Conservation (phyloP, 2,329 filamentous ascomycete species). For the Hirsutella thompsonii region DNA sequence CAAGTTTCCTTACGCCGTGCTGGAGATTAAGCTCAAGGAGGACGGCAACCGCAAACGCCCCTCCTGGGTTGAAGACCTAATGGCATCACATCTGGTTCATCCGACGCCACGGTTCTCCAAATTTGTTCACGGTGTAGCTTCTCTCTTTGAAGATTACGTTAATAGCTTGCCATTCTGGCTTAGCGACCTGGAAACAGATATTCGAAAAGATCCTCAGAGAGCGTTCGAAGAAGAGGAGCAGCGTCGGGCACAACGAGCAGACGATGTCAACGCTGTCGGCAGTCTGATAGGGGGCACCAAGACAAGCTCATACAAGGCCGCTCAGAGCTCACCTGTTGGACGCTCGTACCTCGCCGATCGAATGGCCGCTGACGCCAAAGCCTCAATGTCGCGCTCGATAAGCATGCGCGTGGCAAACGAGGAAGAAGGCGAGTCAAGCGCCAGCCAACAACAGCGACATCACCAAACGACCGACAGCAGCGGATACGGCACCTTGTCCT, state of each 20-base stretch:
- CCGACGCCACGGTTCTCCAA: slow-evolving; percentile 87
- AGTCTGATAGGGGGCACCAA: slow-evolving; percentile 65
- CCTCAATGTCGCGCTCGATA: slow-evolving; percentile 15
- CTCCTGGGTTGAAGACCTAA: slow-evolving; percentile 83
- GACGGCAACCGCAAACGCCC: slow-evolving; percentile 53
- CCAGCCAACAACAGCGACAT: slow-evolving; percentile 21
- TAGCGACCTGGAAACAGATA: slow-evolving; percentile 80
- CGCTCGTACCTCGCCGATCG: slow-evolving; percentile 51
- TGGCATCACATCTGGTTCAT: slow-evolving; percentile 85
- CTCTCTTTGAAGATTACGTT: slow-evolving; percentile 89
- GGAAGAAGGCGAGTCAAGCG: slow-evolving; percentile 21
- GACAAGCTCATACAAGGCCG: slow-evolving; percentile 40
- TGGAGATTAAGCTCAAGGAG: slow-evolving; percentile 84
- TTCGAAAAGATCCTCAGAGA: slow-evolving; percentile 79
- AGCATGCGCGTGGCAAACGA: slow-evolving; percentile 15
- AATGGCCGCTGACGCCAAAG: slow-evolving; percentile 32
- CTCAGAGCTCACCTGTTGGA: slow-evolving; percentile 52
- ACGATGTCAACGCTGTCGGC: slow-evolving; percentile 81
- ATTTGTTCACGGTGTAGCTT: slow-evolving; percentile 86
- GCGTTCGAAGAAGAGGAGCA: slow-evolving; percentile 90
- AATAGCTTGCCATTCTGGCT: slow-evolving; percentile 97
- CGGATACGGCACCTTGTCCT: slow-evolving; percentile 47
- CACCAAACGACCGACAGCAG: slow-evolving; percentile 12
- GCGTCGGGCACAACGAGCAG: slow-evolving; percentile 64
- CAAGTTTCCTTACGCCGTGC: slow-evolving; percentile 77